Evolutionary conservation across 192 early-diverging fungal genomes (phyloP).

Genomic region (Backusella tuberculispora): DNA sequence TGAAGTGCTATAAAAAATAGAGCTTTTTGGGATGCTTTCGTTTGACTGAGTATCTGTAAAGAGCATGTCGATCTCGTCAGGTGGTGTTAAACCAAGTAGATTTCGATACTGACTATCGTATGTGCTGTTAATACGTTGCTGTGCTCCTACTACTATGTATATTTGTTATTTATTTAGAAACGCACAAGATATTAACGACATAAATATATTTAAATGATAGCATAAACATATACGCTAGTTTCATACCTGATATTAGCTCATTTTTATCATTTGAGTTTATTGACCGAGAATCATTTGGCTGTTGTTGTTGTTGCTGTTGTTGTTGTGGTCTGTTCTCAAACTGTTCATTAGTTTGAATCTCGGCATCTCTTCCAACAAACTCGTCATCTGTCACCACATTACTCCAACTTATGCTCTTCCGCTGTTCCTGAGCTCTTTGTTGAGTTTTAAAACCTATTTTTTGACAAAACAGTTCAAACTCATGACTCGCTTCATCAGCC

Average conservation of each 20-base stretch:
- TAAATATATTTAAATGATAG: too few species aligned
- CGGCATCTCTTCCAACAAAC: neutral
- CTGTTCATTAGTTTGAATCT: neutral
- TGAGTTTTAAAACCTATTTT: neutral
- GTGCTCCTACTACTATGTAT: neutral
- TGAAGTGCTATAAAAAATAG: neutral
- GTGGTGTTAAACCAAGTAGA: neutral
- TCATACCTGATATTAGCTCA: neutral
- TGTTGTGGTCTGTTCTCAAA: neutral
- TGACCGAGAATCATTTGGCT: neutral
- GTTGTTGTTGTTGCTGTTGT: too few species aligned
- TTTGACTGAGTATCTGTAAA: neutral
- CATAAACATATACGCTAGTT: neutral
- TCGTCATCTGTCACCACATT: neutral
- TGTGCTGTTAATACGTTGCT: neutral
- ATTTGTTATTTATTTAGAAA: neutral
- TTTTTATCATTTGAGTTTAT: neutral
- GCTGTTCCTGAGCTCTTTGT: neutral
- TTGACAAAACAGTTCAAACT: neutral
- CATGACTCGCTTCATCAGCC: neutral
- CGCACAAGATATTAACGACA: neutral
- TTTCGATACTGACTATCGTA: neutral
- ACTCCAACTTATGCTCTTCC: neutral
- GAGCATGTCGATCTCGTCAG: neutral
- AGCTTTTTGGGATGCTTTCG: neutral